Percentiles rank a stretch among this genome's conserved stretches.
These are phyloP conservation scores for Lichtheimia ornata DNA, from an alignment of 371 early-diverging fungal genomes.

Conservation along the genomic window DNA sequence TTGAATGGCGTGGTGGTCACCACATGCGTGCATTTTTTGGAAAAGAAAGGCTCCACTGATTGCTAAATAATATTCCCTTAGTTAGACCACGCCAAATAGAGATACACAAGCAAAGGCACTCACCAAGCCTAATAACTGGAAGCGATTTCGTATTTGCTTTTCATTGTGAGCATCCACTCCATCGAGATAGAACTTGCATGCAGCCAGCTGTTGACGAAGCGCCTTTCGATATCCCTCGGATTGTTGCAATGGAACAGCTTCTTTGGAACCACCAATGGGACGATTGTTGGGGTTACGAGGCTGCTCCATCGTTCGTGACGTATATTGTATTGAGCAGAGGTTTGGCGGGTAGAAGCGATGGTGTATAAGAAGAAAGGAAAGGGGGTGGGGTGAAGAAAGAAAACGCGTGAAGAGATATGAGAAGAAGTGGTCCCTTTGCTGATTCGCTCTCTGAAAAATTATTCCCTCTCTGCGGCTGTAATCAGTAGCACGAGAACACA, in stretches of 20 bases:
- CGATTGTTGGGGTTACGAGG: too few species aligned
- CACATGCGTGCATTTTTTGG: constrained; percentile 47
- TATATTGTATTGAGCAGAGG: too few species aligned
- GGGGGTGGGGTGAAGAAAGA: too few species aligned
- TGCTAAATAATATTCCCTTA: not conserved
- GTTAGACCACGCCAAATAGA: not conserved
- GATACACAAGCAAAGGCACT: constrained; percentile 6
- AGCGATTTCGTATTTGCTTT: constrained; percentile 26
- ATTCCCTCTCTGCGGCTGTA: too few species aligned
- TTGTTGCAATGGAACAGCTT: constrained; percentile 2
- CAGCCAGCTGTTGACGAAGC: constrained; percentile 13
- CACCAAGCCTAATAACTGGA: constrained; percentile 38
- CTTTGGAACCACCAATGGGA: not conserved
- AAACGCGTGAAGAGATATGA: too few species aligned
- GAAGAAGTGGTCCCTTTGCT: too few species aligned
- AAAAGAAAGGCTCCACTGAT: constrained; percentile 45
- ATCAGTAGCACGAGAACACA: too few species aligned
- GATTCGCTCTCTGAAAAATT: too few species aligned
- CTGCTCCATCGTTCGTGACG: too few species aligned
- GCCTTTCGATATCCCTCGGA: not conserved
- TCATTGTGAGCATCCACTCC: constrained; percentile 25
- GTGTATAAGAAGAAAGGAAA: too few species aligned
- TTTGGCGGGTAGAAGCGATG: too few species aligned
- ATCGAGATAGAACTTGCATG: constrained; percentile 37
- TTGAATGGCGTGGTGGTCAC: constrained; percentile 34